phyloP scores from a whole-genome alignment of 2,329 filamentous ascomycete species.

The Epichloe hybrida region DNA sequence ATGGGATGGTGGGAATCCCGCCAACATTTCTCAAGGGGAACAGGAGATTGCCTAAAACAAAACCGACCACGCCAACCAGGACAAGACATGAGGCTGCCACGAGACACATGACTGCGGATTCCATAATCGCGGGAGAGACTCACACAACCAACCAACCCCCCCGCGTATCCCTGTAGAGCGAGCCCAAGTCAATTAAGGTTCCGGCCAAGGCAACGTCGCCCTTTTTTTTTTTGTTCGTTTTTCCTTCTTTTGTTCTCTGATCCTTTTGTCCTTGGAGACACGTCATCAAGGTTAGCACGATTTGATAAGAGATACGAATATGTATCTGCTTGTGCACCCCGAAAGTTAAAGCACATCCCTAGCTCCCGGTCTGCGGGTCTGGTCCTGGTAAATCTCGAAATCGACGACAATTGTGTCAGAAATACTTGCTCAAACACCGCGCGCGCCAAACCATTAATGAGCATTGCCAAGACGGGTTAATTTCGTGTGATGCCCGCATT shows the following conservation, averaged over 20 bases:
- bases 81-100: not conserved
- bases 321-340: not conserved
- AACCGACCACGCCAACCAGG: not conserved
- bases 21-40: slow-evolving; percentile 15
- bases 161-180: not conserved
- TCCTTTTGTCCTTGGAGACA: not conserved
- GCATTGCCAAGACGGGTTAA: not conserved
- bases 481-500: not conserved
- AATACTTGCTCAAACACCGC: slow-evolving; percentile 3
- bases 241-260: not conserved
- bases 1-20: slow-evolving; percentile 29
- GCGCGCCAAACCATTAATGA: not conserved
- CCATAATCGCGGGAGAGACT: not conserved
- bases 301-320: not conserved
- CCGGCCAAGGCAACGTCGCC: not conserved
- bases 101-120: not conserved
- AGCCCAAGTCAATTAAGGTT: not conserved
- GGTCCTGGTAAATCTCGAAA: too few species aligned
- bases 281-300: not conserved
- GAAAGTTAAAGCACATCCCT: not conserved
- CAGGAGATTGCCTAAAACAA: slow-evolving; percentile 7
- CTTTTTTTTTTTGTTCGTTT: too few species aligned
- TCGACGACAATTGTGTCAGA: too few species aligned
- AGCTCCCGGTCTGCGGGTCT: too few species aligned
- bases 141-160: not conserved